Conservation (phyloP, 495 filamentous ascomycete genomes). For the Penicillium macrosclerotiorum region DNA sequence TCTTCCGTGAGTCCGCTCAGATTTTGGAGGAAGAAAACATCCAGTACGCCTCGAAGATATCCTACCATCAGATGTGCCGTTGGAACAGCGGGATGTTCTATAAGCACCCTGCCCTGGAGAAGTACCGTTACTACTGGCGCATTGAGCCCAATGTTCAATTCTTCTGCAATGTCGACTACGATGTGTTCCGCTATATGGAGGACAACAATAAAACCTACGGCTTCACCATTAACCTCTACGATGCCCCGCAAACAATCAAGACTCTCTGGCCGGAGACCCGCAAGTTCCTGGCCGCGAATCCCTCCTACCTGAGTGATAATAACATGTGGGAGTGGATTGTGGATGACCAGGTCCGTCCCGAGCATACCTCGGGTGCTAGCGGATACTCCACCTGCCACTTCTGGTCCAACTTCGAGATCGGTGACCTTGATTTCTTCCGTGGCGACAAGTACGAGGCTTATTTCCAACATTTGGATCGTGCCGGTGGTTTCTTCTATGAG, state of each 20-base stretch:
- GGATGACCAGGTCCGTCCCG: slow-evolving; percentile 72
- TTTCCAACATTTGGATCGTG: slow-evolving; percentile 91
- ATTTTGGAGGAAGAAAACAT: slow-evolving; percentile 80
- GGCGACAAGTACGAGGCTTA: slow-evolving; percentile 90
- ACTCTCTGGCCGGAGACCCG: slow-evolving; percentile 93
- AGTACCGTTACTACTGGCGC: slow-evolving; percentile 94
- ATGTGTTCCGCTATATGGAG: slow-evolving; percentile 97
- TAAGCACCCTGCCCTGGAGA: slow-evolving; percentile 82
- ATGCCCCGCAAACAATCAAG: slow-evolving; percentile 79
- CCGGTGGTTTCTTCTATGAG: slow-evolving; percentile 98
- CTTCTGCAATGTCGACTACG: slow-evolving; percentile 99
- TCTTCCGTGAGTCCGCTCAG: slow-evolving; percentile 80
- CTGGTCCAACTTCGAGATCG: slow-evolving; percentile 99
- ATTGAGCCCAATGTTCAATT: slow-evolving; percentile 99
- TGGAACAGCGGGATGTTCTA: slow-evolving; percentile 99
- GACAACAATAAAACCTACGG: slow-evolving; percentile 98
- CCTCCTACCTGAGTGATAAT: slow-evolving; percentile 75
- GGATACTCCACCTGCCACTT: slow-evolving; percentile 99
- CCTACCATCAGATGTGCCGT: slow-evolving; percentile 98
- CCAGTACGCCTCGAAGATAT: slow-evolving; percentile 82
- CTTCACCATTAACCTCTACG: slow-evolving; percentile 97
- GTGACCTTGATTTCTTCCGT: slow-evolving; percentile 91
- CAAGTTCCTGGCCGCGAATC: slow-evolving; percentile 83
- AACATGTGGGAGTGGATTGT: slow-evolving; percentile 86
- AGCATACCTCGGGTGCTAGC: slow-evolving; percentile 74